Evolutionary conservation across 345 rosid species (phyloP).

Genomic region (Dimocarpus longan): DNA sequence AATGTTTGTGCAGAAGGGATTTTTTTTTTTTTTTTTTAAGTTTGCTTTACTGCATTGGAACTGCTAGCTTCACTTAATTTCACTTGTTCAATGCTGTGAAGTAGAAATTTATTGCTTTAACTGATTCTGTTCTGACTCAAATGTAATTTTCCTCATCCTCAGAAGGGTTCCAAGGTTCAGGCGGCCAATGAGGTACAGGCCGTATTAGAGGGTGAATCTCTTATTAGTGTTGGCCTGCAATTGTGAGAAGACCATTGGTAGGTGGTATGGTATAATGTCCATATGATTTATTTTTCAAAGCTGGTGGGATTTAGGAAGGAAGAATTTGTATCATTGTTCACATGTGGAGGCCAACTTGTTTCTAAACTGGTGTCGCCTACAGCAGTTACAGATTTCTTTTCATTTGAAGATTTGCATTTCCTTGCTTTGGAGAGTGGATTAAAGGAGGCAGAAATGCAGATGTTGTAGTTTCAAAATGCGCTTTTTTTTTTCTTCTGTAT

Average conservation of each 20-base stretch:
- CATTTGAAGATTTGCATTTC: conserved; percentile 15
- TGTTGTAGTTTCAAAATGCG: conserved; percentile 22
- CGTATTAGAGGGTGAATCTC: conserved; percentile 53
- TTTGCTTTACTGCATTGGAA: background rate
- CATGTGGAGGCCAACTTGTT: conserved; percentile 28
- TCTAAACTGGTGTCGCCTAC: conserved; percentile 26
- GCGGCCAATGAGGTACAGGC: conserved; percentile 88
- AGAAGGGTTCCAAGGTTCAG: conserved; percentile 97
- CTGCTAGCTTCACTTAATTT: background rate
- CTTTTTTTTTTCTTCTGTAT: background rate
- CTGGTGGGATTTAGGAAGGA: background rate
- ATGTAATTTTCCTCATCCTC: conserved; percentile 36
- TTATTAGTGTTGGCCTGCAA: background rate
- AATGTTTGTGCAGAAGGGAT: background rate
- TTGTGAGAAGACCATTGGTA: conserved; percentile 11
- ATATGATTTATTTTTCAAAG: conserved; percentile 11
- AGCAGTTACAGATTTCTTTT: conserved; percentile 26
- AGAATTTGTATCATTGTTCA: conserved; percentile 24
- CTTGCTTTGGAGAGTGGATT: conserved; percentile 12
- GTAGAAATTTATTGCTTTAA: background rate
- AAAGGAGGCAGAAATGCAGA: conserved; percentile 25
- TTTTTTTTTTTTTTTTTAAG: background rate
- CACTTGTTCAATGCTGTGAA: background rate
- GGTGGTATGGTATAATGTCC: conserved; percentile 13
- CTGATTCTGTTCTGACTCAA: conserved; percentile 6